phyloP scores from a whole-genome alignment of 164 flowering plant genomes.

The Vitis riparia region DNA sequence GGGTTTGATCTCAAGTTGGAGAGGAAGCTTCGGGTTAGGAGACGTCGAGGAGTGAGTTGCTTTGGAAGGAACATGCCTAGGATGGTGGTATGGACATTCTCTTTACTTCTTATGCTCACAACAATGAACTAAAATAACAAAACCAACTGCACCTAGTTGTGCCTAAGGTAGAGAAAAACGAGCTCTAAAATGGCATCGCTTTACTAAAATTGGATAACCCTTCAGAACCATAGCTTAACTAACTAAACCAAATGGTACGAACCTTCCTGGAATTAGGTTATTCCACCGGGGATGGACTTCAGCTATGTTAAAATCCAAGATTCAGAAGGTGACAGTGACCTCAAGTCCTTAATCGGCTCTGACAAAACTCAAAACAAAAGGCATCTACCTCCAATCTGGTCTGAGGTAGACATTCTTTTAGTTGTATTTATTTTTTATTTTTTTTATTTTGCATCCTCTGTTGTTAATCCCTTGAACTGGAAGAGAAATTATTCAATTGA shows the following conservation, averaged over 20 bases:
- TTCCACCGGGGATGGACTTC: conserved; percentile 94
- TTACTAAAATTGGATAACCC: too few species aligned
- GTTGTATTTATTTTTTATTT: too few species aligned
- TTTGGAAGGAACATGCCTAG: conserved; percentile 82
- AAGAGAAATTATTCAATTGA: neutral
- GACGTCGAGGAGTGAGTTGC: conserved; percentile 77
- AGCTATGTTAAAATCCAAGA: conserved; percentile 60
- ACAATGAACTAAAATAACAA: too few species aligned
- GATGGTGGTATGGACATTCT: conserved; percentile 61
- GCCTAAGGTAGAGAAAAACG: too few species aligned
- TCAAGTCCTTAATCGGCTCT: conserved; percentile 50
- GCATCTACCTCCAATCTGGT: conserved; percentile 70
- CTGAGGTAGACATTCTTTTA: conserved; percentile 41
- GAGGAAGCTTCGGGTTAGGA: conserved; percentile 70
- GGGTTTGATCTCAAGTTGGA: conserved; percentile 83
- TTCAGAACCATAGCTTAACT: too few species aligned
- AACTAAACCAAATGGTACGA: too few species aligned
- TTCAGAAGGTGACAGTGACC: conserved; percentile 61
- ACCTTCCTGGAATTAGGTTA: conserved; percentile 41
- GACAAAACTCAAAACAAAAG: conserved; percentile 49
- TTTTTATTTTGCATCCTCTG: neutral
- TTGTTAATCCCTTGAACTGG: neutral
- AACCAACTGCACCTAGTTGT: too few species aligned
- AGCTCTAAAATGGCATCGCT: too few species aligned
- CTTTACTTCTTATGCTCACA: too few species aligned